Evolutionary conservation across 306 rosid species (phyloP), one percentile per base, ranked within the genome.

Genomic region (Fragaria ananassa): DNA sequence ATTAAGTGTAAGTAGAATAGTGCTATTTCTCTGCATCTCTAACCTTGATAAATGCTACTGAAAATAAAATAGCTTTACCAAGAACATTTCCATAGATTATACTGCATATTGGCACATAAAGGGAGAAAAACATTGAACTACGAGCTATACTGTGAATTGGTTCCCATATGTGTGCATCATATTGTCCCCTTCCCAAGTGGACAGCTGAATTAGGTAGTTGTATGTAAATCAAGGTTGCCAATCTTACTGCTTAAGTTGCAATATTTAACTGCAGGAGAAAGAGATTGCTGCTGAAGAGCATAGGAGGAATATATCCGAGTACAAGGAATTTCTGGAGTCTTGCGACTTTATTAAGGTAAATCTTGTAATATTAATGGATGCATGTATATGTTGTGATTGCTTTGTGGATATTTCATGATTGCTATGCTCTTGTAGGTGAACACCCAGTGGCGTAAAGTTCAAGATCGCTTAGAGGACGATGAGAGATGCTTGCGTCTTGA

Each of bases 401-500:
- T 65, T 56, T 70, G 71, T 78, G 61, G 77, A 64, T 68, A 44
- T 34, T 70, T 39, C 13, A 21, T 68, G 23, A 44, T 79, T 63
- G 6, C 71, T 45, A 64, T 71, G 79, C 78, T 21, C 77, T 78
- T 68, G 74, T 80, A 96, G 99, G 99, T 86, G 77, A 82, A 89
- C 78, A 91, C 89, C 79, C 98, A 82, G 58, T 96, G 98, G 98
- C 86, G 99, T 57, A 96, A 96, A 85, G 89, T 96, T 81, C 99
- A 96, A 89, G 98, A 91, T 80, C 97, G 99, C 64, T 85, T 96
- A 78, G 99, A 96, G 84, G 99, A 91, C 78, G 99, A 96, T 75
- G 99, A 96, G 63, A 91, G 98, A 89, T 89, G 88, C 85, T 80
- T 82, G 70, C 84, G 92, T 63, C 98, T 96, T 82, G 99, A 92